Evolutionary conservation across 371 early-diverging fungal genomes (phyloP), one percentile per base, ranked within the genome.

Genomic region (Fennellomyces sp.): DNA sequence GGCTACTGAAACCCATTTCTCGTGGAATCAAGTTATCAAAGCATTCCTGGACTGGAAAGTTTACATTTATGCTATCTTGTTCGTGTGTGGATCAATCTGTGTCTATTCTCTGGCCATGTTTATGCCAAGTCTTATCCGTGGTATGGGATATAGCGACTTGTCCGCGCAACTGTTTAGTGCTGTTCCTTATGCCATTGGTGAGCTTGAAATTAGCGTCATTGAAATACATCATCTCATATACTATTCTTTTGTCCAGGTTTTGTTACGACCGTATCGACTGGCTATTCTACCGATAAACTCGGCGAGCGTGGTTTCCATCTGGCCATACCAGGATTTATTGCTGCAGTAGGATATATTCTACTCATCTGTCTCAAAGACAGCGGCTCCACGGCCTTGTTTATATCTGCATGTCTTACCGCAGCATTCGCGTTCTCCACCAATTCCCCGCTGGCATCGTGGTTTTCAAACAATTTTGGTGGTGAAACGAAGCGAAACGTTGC

Each of bases 51-150:
- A 89, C 58, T 81, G 75, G 68, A 82, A 78, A 55, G 86, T 84
- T 0, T 86, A 81, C 49, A 80, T 81, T 47, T 68, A 76, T 47
- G 52, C 84, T 15, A 69, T 82, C 31, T 86, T 84, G 58, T 76
- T 86, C 42, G 84, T 88, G 53, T 39, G 38, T 2, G 51, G 51
- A 30, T 13, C 33, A 1, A 51, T 82, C 6, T 88, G 88, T 4
- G 78, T 88, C 26, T 83, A 86, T 64, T 82, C 85, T 38, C 69
- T 87, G 45, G 74, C 80, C 49, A 75, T 87, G 26, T 93, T 88
- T 63, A 67, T 90, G 48, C 88, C 92, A 1, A 88, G 88, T 42
- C 86, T 91, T 38, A 85, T 91, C 61, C 75, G 75, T 28, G 74
- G 81, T 13, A 77, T 88, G 72, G 91, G 91, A 0, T 89, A 71